A percentile compares a stretch with the other conserved stretches of the same genome.
phyloP scores from a whole-genome alignment of 176 grass and related monocot genomes.

The Oryza nivara region DNA sequence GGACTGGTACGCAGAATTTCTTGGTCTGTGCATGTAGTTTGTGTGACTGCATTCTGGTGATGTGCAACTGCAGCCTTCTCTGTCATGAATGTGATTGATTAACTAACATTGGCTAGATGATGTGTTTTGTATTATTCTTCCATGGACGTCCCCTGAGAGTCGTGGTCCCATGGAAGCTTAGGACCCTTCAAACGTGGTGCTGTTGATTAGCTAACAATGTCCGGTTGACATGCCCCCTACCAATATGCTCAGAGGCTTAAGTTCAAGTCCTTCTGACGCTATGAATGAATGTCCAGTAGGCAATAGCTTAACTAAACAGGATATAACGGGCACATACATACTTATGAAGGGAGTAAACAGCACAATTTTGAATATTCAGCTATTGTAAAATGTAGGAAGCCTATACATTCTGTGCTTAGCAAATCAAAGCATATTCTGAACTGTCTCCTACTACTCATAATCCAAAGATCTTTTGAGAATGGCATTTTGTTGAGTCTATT shows the following conservation, averaged over 20 bases:
- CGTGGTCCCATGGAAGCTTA: conserved; percentile 13
- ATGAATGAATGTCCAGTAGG: conserved; percentile 16
- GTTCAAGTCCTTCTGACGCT: not conserved
- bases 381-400: not conserved
- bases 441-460: not conserved
- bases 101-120: conserved; percentile 10
- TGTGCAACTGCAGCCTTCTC: conserved; percentile 34
- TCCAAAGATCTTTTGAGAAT: not conserved
- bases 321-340: not conserved
- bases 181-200: not conserved
- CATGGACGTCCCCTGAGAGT: conserved; percentile 1
- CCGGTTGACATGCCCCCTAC: not conserved
- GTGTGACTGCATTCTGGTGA: conserved; percentile 27
- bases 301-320: conserved; percentile 18
- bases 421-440: not conserved
- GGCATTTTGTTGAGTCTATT: not conserved
- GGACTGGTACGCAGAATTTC: conserved; percentile 50
- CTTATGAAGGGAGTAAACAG: conserved; percentile 19
- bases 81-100: conserved; percentile 15
- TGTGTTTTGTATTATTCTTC: not conserved
- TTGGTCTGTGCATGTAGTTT: conserved; percentile 26
- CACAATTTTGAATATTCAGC: not conserved
- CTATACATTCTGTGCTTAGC: not conserved
- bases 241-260: conserved; percentile 5
- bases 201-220: conserved; percentile 29